phyloP scores from a whole-genome alignment of 2,329 filamentous ascomycete species.

The Alternaria hordeiaustralica region DNA sequence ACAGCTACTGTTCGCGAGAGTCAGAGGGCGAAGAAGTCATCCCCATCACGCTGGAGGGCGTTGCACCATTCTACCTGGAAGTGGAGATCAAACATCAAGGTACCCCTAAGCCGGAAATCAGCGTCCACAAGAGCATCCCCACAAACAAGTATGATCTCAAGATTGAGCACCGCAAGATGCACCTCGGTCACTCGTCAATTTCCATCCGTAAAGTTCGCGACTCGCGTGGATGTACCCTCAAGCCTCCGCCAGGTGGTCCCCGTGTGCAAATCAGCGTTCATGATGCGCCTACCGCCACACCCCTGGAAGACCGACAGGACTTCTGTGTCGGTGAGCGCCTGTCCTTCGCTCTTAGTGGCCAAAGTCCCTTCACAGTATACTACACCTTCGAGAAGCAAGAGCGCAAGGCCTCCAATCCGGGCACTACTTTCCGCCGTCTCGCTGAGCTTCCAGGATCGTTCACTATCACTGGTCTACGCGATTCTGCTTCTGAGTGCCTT shows the following conservation, averaged over 20 bases:
- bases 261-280: conserved; percentile 91
- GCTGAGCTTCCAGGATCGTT: conserved; percentile 91
- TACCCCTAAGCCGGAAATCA: conserved; percentile 77
- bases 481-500: conserved; percentile 87
- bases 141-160: conserved; percentile 77
- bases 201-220: conserved; percentile 91
- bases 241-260: conserved; percentile 68
- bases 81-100: conserved; percentile 93
- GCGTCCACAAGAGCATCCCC: conserved; percentile 80
- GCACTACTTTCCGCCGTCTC: conserved; percentile 88
- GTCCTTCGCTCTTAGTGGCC: conserved; percentile 87
- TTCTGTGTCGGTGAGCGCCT: conserved; percentile 97
- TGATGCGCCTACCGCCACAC: conserved; percentile 88
- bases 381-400: conserved; percentile 84
- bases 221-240: conserved; percentile 81
- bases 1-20: conserved; percentile 93
- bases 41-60: conserved; percentile 81
- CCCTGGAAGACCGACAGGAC: conserved; percentile 81
- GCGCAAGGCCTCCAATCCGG: conserved; percentile 78
- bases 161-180: conserved; percentile 83
- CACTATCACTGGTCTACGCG: conserved; percentile 82
- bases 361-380: conserved; percentile 88
- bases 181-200: conserved; percentile 87
- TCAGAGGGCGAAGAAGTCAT: conserved; percentile 83
- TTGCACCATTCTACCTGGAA: conserved; percentile 87